These are phyloP conservation scores for Dryadomyces sulphureus DNA, from an alignment of 2,329 filamentous ascomycete genomes.

Conservation along the genomic window DNA sequence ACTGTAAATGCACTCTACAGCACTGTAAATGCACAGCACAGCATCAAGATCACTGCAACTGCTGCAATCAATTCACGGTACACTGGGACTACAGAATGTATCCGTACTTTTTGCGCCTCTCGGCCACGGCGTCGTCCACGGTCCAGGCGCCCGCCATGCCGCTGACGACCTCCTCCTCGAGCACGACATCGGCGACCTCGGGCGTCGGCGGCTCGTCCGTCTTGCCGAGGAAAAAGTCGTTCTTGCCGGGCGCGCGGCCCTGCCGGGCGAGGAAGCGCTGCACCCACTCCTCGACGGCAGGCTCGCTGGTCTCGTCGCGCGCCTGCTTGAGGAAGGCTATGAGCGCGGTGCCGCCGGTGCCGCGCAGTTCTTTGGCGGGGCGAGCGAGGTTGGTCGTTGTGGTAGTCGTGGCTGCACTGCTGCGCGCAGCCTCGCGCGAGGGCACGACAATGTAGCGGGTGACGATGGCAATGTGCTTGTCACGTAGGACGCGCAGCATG, in stretches of 20 bases:
- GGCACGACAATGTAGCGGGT: constrained; percentile 90
- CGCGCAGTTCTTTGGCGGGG: constrained; percentile 51
- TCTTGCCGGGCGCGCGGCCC: constrained; percentile 31
- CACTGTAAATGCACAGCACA: too few relatives aligned
- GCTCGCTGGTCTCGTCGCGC: constrained; percentile 87
- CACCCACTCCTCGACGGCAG: constrained; percentile 58
- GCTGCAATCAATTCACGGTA: too few relatives aligned
- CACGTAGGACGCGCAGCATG: constrained; percentile 55
- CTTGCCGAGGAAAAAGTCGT: constrained; percentile 45
- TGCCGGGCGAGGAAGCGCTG: constrained; percentile 40
- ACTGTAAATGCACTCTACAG: too few relatives aligned
- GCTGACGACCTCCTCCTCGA: constrained; percentile 27
- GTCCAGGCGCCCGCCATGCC: constrained; percentile 78
- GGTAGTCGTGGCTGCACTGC: constrained; percentile 31
- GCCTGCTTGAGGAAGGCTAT: constrained; percentile 97
- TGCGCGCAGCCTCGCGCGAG: constrained; percentile 57
- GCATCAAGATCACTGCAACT: too few relatives aligned
- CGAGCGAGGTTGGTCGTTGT: too few relatives aligned
- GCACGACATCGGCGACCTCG: constrained; percentile 15
- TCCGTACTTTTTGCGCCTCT: constrained; percentile 37
- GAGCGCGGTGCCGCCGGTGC: constrained; percentile 83
- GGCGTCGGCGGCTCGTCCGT: constrained; percentile 23
- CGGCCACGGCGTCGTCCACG: constrained; percentile 67
- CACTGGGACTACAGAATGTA: too few relatives aligned
- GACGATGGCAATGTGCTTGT: constrained; percentile 94